phyloP scores from a whole-genome alignment of 2,329 filamentous ascomycete genomes.

The Cordyceps cateniannulata region DNA sequence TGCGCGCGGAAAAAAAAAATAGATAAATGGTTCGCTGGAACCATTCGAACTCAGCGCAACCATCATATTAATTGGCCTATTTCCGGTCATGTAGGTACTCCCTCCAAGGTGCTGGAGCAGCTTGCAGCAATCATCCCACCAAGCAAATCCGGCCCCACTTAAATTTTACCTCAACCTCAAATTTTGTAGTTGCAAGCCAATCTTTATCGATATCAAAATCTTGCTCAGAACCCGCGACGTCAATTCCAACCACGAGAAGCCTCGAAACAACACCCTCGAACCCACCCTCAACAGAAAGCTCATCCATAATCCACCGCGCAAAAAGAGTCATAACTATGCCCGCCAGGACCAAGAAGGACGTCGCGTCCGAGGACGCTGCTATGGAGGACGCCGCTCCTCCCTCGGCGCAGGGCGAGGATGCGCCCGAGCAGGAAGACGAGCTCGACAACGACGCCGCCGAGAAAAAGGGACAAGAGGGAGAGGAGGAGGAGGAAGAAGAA shows the following conservation, averaged over 20 bases:
- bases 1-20: background rate
- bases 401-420: constrained; percentile 29
- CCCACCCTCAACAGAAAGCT: too few species aligned
- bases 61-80: background rate
- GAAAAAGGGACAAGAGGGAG: constrained; percentile 30
- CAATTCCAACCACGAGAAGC: background rate
- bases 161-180: constrained; percentile 1
- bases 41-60: background rate
- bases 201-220: constrained; percentile 10
- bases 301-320: too few species aligned
- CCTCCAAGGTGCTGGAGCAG: background rate
- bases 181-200: background rate
- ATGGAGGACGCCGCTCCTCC: constrained; percentile 42
- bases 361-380: constrained; percentile 27
- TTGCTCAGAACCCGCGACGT: background rate
- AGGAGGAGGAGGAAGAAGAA: constrained; percentile 33
- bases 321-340: constrained; percentile 29
- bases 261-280: background rate
- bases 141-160: background rate
- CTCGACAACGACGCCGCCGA: constrained; percentile 19
- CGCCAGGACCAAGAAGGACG: constrained; percentile 30
- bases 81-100: background rate
- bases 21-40: background rate
- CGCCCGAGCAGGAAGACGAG: constrained; percentile 28
- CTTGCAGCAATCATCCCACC: background rate